Base-by-base conservation (phyloP, 768 basidiomycete genomes). In the Goffeauzyma gilvescens region DNA sequence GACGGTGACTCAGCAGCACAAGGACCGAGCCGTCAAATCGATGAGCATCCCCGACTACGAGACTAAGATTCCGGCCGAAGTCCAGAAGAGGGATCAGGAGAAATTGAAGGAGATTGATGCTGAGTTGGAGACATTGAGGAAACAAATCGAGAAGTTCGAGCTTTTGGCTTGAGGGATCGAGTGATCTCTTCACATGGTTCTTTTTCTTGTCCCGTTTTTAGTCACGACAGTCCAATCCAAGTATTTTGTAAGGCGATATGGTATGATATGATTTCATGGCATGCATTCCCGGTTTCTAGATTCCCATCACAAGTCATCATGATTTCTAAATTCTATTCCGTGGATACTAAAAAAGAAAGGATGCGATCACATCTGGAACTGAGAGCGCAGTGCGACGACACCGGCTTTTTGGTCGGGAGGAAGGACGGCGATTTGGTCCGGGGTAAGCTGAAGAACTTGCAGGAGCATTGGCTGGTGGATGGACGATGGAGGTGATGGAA, bases 101-200 rank as follows among this genome's bases (percentile, higher is more conserved):
- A 84, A 85, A 83, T 70, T 76, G 57, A 76, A 73, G 52, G 81
- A 78, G 1, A 54, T 79, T 26, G 79, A 87, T 53, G 78, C 78
- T 10, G 87, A 93, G 58, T 73, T 86, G 40, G 65, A 74, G 27
- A 78, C 79, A 5, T 62, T 89, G 22, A 72, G 75, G 51, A 64
- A 70, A 37, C 78, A 79, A 21, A 78, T 74, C 57, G 71, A 73
- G 51, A 81, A 81, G 75, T 89, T 90, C 57, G 46, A 52, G 33
- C 43, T 50, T 14, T 26, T 48, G 17, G 46, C 41, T 13, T 43
- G n/a, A n/a, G n/a, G n/a, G n/a, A n/a, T n/a, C n/a, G n/a, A 38
- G 37, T n/a, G n/a, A n/a, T n/a, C n/a, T n/a, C n/a, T n/a, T n/a
- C n/a, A n/a, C n/a, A n/a, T n/a, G n/a, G n/a, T n/a, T n/a, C n/a